Evolutionary conservation across 2,329 filamentous ascomycete genomes (phyloP).

Genomic region (Colletotrichum theobromicola): DNA sequence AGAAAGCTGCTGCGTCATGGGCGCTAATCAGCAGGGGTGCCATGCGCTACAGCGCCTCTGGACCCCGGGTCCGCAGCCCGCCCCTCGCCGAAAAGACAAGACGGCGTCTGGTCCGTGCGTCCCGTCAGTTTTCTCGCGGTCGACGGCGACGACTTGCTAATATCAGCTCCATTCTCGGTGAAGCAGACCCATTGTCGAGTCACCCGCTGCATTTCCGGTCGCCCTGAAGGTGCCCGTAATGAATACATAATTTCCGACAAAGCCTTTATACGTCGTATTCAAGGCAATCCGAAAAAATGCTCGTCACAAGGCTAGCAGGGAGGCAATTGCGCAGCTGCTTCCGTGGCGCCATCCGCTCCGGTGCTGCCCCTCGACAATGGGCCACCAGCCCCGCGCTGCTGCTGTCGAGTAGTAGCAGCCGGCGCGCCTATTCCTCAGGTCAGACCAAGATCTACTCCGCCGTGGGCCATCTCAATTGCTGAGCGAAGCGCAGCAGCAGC

Average conservation of each 20-base stretch:
- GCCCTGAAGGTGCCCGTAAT: not conserved
- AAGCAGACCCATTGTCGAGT: not conserved
- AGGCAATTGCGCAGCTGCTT: conserved; percentile 17
- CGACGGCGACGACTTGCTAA: not conserved
- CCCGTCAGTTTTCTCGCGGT: not conserved
- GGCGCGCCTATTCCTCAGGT: conserved; percentile 27
- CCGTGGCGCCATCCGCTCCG: not conserved
- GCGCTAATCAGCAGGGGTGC: not conserved
- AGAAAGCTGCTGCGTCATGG: conserved; percentile 14
- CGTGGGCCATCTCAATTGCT: not conserved
- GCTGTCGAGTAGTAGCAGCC: not conserved
- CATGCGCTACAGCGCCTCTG: not conserved
- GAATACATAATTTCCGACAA: not conserved
- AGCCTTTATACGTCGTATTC: not conserved
- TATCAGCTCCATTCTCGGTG: not conserved
- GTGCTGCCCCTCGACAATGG: not conserved
- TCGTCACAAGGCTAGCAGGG: conserved; percentile 12
- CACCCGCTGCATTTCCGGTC: not conserved
- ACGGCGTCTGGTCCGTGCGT: not conserved
- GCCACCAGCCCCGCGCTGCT: not conserved
- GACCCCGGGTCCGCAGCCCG: conserved; percentile 12
- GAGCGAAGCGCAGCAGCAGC: not conserved
- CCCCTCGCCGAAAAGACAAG: not conserved
- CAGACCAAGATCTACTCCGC: not conserved
- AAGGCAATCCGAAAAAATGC: conserved; percentile 1